phyloP scores from a whole-genome alignment of 192 early-diverging fungal genomes.

The Coemansia sp. region DNA sequence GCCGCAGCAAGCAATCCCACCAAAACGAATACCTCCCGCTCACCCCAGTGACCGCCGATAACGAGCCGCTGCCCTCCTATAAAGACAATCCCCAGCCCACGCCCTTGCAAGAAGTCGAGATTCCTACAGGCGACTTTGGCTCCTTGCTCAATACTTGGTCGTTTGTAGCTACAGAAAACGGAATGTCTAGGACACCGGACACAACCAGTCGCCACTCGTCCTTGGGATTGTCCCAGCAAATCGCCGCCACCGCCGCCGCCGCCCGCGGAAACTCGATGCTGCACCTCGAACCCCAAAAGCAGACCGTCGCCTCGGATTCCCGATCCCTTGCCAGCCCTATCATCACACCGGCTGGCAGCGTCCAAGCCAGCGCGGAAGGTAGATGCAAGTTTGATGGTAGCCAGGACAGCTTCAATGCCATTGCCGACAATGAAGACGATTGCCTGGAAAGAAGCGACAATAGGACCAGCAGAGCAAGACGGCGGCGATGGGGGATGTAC shows the following conservation, averaged over 20 bases:
- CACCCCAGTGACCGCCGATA: neutral
- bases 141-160: constrained; percentile 45
- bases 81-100: neutral
- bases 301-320: neutral
- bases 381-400: too few relatives aligned
- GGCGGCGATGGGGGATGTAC: constrained; percentile 7
- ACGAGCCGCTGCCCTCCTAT: neutral
- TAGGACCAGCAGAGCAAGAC: neutral
- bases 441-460: too few relatives aligned
- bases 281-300: too few relatives aligned
- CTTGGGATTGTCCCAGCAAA: neutral
- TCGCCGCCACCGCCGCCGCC: neutral
- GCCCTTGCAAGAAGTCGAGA: constrained; percentile 26
- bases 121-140: constrained; percentile 31
- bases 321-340: neutral
- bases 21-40: neutral
- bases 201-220: neutral
- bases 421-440: neutral
- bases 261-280: too few relatives aligned
- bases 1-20: neutral
- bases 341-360: neutral
- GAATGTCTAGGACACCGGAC: too few relatives aligned
- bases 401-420: neutral
- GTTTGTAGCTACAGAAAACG: too few relatives aligned
- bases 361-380: too few relatives aligned